Conservation (phyloP, 2,329 filamentous ascomycete genomes). For the Aspergillus latus region DNA sequence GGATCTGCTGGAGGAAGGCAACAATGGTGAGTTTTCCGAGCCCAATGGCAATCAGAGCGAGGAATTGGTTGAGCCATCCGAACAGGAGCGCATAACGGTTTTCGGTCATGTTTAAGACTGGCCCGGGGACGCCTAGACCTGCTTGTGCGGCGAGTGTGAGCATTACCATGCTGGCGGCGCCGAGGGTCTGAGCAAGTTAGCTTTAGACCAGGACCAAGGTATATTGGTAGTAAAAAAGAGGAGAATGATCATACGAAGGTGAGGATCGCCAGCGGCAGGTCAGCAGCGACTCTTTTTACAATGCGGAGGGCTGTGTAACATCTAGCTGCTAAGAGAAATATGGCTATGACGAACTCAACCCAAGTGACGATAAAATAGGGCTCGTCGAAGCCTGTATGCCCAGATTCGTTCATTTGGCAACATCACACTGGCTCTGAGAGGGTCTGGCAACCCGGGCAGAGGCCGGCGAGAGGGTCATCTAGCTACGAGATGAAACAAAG, state of each 20-base stretch:
- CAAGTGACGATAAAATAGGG: constrained; percentile 18
- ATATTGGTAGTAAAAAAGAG: no score
- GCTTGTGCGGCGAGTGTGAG: constrained; percentile 17
- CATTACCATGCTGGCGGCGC: constrained; percentile 12
- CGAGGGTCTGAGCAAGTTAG: constrained; percentile 8
- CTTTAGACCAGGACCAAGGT: no score
- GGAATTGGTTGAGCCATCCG: constrained; percentile 22
- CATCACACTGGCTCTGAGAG: neutral
- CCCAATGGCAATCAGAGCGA: constrained; percentile 20
- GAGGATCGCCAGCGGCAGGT: constrained; percentile 4
- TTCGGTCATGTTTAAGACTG: neutral
- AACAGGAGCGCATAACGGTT: constrained; percentile 17
- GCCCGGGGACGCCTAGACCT: constrained; percentile 18
- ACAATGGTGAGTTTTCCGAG: constrained; percentile 24
- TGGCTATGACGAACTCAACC: constrained; percentile 18
- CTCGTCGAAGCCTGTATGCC: constrained; percentile 7
- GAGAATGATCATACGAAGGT: neutral
- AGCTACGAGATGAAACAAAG: neutral
- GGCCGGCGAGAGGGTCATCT: neutral
- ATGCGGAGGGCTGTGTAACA: constrained; percentile 21
- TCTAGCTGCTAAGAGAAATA: constrained; percentile 19
- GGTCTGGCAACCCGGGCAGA: neutral
- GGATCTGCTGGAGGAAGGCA: constrained; percentile 24
- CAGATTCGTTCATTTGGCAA: neutral
- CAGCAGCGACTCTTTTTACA: constrained; percentile 15